Conservation (phyloP, 768 basidiomycete species). For the Boletus tomentosulus region DNA sequence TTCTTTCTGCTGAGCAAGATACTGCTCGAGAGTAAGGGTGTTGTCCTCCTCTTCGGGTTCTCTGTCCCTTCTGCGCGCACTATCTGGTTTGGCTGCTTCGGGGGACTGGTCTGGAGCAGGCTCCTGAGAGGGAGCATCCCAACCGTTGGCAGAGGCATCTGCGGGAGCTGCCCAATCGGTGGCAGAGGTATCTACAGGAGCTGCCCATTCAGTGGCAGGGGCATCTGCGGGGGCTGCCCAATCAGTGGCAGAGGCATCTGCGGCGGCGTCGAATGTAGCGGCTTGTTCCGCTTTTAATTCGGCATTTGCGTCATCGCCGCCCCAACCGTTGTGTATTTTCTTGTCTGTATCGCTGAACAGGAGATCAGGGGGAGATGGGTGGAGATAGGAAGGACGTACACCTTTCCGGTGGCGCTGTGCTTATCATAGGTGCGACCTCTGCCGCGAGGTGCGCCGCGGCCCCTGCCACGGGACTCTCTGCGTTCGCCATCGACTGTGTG, state of each 20-base stretch:
- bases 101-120: slow-evolving; percentile 30
- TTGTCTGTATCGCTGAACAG: slow-evolving; percentile 82
- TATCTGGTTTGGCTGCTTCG: slow-evolving; percentile 37
- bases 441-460: slow-evolving; percentile 44
- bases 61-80: slow-evolving; percentile 43
- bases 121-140: slow-evolving; percentile 35
- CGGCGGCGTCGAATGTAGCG: slow-evolving; percentile 66
- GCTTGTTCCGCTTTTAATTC: slow-evolving; percentile 81
- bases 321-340: slow-evolving; percentile 93
- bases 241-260: slow-evolving; percentile 22
- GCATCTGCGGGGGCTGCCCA: slow-evolving; percentile 28
- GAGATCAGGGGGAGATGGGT: slow-evolving; percentile 8
- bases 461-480: slow-evolving; percentile 44
- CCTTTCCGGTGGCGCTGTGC: slow-evolving; percentile 83
- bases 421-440: slow-evolving; percentile 79
- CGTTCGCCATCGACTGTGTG: slow-evolving; percentile 40
- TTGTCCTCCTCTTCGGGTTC: slow-evolving; percentile 88
- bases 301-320: slow-evolving; percentile 80
- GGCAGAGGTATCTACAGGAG: slow-evolving; percentile 10
- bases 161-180: slow-evolving; percentile 29
- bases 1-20: slow-evolving; percentile 77
- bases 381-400: slow-evolving; percentile 41
- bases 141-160: slow-evolving; percentile 24
- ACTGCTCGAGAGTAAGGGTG: slow-evolving; percentile 91
- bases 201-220: slow-evolving; percentile 26